Evolutionary conservation across 495 filamentous ascomycete species (phyloP).

Genomic region (Aspergillus sparsus): DNA sequence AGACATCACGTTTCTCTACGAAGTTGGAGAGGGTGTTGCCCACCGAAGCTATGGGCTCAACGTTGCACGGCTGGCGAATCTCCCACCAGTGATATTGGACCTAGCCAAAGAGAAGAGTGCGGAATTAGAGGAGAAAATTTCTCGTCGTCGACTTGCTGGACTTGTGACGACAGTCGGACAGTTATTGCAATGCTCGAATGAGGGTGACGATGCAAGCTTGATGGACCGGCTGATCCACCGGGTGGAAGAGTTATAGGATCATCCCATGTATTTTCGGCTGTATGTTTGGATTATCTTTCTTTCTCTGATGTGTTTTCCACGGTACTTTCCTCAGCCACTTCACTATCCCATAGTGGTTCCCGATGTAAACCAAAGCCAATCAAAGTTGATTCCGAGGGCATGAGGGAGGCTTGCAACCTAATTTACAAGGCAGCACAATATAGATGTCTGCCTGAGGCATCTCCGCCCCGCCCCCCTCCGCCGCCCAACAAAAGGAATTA

Average conservation of each 20-base stretch:
- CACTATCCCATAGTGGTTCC: neutral
- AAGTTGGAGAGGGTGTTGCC: slow-evolving; percentile 83
- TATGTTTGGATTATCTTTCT: neutral
- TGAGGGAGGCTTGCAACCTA: neutral
- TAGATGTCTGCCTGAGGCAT: neutral
- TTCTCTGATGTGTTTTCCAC: neutral
- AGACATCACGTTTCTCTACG: slow-evolving; percentile 79
- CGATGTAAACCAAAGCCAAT: too few relatives aligned
- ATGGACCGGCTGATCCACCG: slow-evolving; percentile 39
- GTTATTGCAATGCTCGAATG: slow-evolving; percentile 39
- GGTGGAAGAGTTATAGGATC: slow-evolving; percentile 41
- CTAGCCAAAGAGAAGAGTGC: slow-evolving; percentile 75
- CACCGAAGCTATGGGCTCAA: slow-evolving; percentile 94
- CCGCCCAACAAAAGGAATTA: slow-evolving; percentile 7
- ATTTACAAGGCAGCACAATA: neutral
- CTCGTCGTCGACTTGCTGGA: slow-evolving; percentile 53
- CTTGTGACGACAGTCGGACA: slow-evolving; percentile 41
- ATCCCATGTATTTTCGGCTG: neutral
- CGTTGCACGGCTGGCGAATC: slow-evolving; percentile 82
- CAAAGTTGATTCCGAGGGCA: too few relatives aligned
- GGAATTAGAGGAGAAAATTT: slow-evolving; percentile 76
- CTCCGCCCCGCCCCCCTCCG: slow-evolving; percentile 1
- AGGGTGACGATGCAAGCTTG: slow-evolving; percentile 27
- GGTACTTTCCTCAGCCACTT: neutral
- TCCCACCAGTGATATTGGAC: slow-evolving; percentile 74